Evolutionary conservation across 106 monocot genomes (phyloP).

Genomic region (Narthecium ossifragum): DNA sequence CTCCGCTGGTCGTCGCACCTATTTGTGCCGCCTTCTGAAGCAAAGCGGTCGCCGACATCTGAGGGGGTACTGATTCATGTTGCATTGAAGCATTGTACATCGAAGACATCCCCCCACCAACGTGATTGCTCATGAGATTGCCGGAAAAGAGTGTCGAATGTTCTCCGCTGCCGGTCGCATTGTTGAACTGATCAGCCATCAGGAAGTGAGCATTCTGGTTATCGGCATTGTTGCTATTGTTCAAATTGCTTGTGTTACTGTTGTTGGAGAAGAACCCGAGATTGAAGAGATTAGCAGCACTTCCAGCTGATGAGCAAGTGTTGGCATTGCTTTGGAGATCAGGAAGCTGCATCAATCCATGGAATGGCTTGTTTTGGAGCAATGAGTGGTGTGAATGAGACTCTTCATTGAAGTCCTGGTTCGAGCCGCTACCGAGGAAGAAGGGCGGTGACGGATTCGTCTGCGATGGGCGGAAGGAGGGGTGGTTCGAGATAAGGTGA

Average conservation of each 20-base stretch:
- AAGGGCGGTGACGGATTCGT: conserved; percentile 28
- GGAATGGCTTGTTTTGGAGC: conserved; percentile 44
- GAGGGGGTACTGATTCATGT: conserved; percentile 44
- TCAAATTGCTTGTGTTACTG: conserved; percentile 17
- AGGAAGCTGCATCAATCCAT: conserved; percentile 56
- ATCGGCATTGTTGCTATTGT: conserved; percentile 16
- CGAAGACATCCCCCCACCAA: conserved; percentile 12
- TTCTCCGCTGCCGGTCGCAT: conserved; percentile 12
- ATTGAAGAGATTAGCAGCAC: conserved; percentile 52
- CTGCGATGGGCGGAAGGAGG: conserved; percentile 41
- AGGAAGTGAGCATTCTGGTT: conserved; percentile 25
- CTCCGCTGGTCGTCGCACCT: conserved; percentile 39
- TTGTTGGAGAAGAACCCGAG: conserved; percentile 52
- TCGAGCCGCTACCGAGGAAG: conserved; percentile 30
- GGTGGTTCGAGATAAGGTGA: conserved; percentile 41
- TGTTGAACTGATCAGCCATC: conserved; percentile 37
- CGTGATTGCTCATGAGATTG: conserved; percentile 37
- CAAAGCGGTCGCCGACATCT: conserved; percentile 91
- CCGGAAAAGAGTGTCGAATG: conserved; percentile 34
- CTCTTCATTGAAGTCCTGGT: conserved; percentile 35
- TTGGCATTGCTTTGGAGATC: conserved; percentile 37
- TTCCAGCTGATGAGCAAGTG: conserved; percentile 5
- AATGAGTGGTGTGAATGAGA: conserved; percentile 22
- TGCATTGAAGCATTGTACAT: conserved; percentile 27
- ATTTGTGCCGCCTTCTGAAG: conserved; percentile 90